Base-by-base conservation (phyloP, 495 filamentous ascomycete species). In the Staphylotrichum longicolle region DNA sequence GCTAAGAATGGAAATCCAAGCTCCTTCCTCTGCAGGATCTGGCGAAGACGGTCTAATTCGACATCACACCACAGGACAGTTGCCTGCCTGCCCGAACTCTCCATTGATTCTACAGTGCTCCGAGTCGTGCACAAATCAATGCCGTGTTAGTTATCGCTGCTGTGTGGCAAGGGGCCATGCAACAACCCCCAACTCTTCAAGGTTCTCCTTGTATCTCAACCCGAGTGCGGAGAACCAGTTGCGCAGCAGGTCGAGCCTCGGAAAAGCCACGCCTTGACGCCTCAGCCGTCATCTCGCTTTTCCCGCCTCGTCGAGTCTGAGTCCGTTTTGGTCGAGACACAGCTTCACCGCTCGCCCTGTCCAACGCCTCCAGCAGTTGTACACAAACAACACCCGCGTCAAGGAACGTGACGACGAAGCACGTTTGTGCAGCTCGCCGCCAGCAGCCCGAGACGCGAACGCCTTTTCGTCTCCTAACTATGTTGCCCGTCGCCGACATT, bases 281-380 rank as follows among this genome's bases (percentile, higher is more conserved):
- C 56, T 47, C 55, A 51, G 35, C 9, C 45, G 34, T 33, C 37
- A 9, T 8, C 12, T 45, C 27, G 15, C 20, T 27, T 27, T 60
- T 9, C 12, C 14, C 45, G 7, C 55, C 30, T 27, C 6, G 30
- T 51, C 49, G 49, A 51, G 12, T 51, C 49, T 33, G 49, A 10
- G 12, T 52, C 56, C 50, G 6, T n/a, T 56, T 60, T 37, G 45
- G 47, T 53, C 27, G 54, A 55, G 20, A 11, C 34, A 65, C 63
- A 62, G 35, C 63, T 55, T 65, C 63, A 65, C 63, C 63, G 63
- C 63, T 56, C 54, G 58, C 60, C 14, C 58, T 65, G 63, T 65
- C 63, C 51, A 53, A 65, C 58, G 35, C 15, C 15, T 44, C 35
- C 40, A n/a, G 20, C 57, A 27, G 20, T 27, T 11, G 45, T 50